phyloP scores from a whole-genome alignment of 2,329 filamentous ascomycete species.

The Xylaria multiplex region DNA sequence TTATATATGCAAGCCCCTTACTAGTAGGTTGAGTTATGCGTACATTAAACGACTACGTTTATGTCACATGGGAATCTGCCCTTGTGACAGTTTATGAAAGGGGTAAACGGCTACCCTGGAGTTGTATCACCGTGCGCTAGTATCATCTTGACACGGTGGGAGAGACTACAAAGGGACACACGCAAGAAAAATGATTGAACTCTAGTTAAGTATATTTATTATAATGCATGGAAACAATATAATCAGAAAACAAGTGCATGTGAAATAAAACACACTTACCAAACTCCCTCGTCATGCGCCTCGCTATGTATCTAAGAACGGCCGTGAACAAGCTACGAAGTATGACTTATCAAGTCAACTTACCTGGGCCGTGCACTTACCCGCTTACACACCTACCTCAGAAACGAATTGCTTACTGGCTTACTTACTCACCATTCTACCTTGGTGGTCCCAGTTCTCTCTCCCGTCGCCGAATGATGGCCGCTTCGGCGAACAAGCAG shows the following conservation, averaged over 20 bases:
- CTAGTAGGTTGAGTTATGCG: not conserved
- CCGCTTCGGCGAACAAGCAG: slow-evolving; percentile 48
- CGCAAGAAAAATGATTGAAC: not conserved
- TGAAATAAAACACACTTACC: not conserved
- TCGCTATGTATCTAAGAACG: not conserved
- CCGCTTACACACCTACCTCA: too few species aligned
- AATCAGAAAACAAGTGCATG: not conserved
- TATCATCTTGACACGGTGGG: not conserved
- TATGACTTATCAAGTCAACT: not conserved
- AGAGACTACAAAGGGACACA: not conserved
- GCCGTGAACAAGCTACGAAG: not conserved
- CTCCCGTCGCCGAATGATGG: slow-evolving; percentile 41
- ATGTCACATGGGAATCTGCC: too few species aligned
- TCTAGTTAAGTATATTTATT: not conserved
- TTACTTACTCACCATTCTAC: slow-evolving; percentile 9
- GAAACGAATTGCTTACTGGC: too few species aligned
- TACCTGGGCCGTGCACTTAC: not conserved
- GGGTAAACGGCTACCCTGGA: slow-evolving; percentile 5
- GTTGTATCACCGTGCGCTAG: not conserved
- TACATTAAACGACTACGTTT: not conserved
- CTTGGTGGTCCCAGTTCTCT: slow-evolving; percentile 33
- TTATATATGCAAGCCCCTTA: too few species aligned
- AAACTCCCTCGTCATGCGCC: not conserved
- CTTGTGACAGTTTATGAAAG: not conserved
- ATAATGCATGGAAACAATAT: not conserved